Base-by-base conservation (phyloP, 495 filamentous ascomycete genomes). In the Aspergillus ellipticus region DNA sequence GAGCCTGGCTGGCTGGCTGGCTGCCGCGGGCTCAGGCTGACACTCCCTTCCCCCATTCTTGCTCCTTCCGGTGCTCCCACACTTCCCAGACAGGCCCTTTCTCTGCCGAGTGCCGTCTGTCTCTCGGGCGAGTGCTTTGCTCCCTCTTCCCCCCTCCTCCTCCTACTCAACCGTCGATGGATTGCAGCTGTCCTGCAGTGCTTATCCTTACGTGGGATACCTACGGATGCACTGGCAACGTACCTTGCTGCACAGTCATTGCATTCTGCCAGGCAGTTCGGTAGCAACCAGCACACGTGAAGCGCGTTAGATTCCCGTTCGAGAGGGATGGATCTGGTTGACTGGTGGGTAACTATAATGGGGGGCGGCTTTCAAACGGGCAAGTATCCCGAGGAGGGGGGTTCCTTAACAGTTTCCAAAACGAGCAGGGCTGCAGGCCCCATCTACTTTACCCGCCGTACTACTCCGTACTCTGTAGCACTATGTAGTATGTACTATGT, bases 41-140 rank as follows among this genome's bases (percentile, higher is more conserved):
- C 31, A 33, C 13, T 33, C 9, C 31, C 31, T 39, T n/a, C 24
- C 24, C 24, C 24, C 24, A 28, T 28, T 28, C 7, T 3, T 28
- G 24, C 4, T 7, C 4, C 24, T n/a, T 13, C 10, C 10, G 13
- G 35, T 5, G 35, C n/a, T 39, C 5, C 35, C 13, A 33, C 11
- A n/a, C 13, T 8, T 39, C 2, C 33, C 9, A 11, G 11, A 8
- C 11, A 15, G 35, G 35, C 11, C n/a, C n/a, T 8, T 31, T 54
- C 52, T 47, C 42, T 54, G 52, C 52, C 52, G 52, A 54, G 42
- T 54, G 9, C 15, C 31, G 6, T 39, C 19, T 17, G 4, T 45
- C 46, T 54, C 43, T 46, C 42, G 42, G 52, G 17, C 52, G 52
- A 46, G 28, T 46, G 28, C 13, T 9, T 8, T 13, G 13, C 35